Evolutionary conservation across 1,139 yeast species (phyloP), one percentile per base, ranked within the genome.

Genomic region (Candida frijolesensis): DNA sequence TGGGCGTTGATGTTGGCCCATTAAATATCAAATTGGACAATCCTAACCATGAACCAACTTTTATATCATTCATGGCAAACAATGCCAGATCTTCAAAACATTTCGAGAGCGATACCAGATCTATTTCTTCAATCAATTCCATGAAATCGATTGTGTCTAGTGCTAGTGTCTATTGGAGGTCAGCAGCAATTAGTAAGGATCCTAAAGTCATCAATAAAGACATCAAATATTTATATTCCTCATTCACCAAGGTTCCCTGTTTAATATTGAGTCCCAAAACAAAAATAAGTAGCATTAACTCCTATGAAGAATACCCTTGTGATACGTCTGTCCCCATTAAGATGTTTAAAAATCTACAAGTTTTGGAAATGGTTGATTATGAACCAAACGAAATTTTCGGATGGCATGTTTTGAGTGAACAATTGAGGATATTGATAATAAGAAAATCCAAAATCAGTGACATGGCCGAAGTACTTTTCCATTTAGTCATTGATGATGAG

Each of bases 231-330:
- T 63, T 84, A 38, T 82, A 83, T 60, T 79, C 85, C n/a, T 83
- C 86, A 9, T 84, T 84, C 63, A 81, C 87, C 9, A 84, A 84
- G 57, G 71, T 84, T 34, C 89, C 89, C 0, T 83, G 89, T 60
- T 71, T 84, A 48, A 70, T 85, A 32, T 63, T 84, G 47, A 78
- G 84, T 12, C 86, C 87, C 9, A 84, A 82, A 52, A 74, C 83
- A 9, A 82, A 81, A 53, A 77, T 84, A 19, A 77, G 72, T 55
- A 68, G 80, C 46, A 84, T 84, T 35, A 73, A 72, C 46, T 84
- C 85, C 1, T 85, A 83, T 61, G 89, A 84, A 61, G 89, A 84
- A 61, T 84, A 80, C 58, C 89, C 89, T 1, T 84, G 86, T 61
- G 89, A 84, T 60, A 83, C 89, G 1, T 78, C 87, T 2, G 85